A percentile compares a stretch with the other conserved stretches of the same genome.
Evolutionary conservation across 257 asterid species (phyloP).

Genomic region (Nicotiana sylvestris): DNA sequence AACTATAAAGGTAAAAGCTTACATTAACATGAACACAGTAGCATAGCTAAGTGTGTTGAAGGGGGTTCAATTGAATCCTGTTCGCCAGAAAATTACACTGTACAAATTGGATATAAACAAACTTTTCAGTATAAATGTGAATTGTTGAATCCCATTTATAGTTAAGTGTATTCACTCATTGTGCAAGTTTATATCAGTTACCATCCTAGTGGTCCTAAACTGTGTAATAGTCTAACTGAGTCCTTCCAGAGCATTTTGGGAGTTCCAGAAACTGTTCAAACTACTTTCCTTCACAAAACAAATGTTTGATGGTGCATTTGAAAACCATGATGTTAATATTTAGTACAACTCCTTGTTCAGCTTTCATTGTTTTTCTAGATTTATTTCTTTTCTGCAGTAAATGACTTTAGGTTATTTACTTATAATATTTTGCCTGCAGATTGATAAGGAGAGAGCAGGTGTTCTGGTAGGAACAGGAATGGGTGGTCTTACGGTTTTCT

Average conservation of each 20-base stretch:
- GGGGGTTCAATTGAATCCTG: too few species aligned
- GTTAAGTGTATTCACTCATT: too few species aligned
- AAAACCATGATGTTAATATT: not conserved
- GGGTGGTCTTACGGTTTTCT: slow-evolving; percentile 89
- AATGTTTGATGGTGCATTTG: not conserved
- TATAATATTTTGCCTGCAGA: slow-evolving; percentile 35
- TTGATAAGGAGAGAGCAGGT: slow-evolving; percentile 83
- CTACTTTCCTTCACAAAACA: not conserved
- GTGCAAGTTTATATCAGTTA: not conserved
- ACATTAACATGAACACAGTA: too few species aligned
- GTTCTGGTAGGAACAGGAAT: slow-evolving; percentile 90
- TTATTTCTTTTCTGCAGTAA: not conserved
- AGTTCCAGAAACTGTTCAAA: not conserved
- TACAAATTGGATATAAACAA: too few species aligned
- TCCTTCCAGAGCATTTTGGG: not conserved
- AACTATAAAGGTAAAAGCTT: too few species aligned
- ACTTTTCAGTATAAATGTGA: too few species aligned
- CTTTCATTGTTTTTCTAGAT: not conserved
- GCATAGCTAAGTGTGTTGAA: too few species aligned
- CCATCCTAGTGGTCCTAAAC: not conserved
- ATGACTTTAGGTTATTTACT: slow-evolving; percentile 8
- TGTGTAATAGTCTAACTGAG: not conserved
- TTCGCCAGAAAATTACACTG: too few species aligned
- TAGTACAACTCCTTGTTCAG: not conserved
- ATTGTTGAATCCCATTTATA: too few species aligned